A percentile compares a stretch with the other conserved stretches of the same genome.
Conservation (phyloP, 129 eudicot species). For the Lonicera japonica region DNA sequence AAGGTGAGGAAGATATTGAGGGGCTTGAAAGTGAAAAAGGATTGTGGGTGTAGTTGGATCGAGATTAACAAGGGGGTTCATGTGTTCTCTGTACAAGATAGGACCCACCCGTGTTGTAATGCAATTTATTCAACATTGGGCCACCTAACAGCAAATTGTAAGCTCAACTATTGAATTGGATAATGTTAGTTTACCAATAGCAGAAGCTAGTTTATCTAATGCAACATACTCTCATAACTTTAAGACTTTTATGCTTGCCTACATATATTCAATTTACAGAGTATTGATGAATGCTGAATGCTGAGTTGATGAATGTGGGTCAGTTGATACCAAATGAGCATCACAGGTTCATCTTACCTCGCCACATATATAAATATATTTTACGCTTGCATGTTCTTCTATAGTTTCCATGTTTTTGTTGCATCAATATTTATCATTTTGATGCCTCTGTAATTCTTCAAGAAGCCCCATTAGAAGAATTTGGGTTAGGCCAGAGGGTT, state of each 20-base stretch:
- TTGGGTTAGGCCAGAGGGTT: background rate
- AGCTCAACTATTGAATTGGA: conserved; percentile 18
- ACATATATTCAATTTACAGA: background rate
- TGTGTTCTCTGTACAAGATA: conserved; percentile 51
- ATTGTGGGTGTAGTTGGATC: conserved; percentile 69
- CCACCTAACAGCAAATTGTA: conserved; percentile 34
- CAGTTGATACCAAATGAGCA: background rate
- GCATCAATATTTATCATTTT: background rate
- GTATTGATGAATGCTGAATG: background rate
- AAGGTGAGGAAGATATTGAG: conserved; percentile 29
- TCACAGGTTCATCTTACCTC: conserved; percentile 1
- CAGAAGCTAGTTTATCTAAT: conserved; percentile 13
- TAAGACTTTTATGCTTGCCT: conserved; percentile 13
- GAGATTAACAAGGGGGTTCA: conserved; percentile 40
- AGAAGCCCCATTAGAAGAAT: background rate
- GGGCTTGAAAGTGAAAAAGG: conserved; percentile 44
- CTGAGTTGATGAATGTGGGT: background rate
- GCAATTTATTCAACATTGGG: conserved; percentile 33
- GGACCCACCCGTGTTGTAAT: conserved; percentile 37
- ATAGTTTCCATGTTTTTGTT: background rate
- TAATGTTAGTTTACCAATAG: conserved; percentile 15
- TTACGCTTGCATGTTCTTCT: background rate
- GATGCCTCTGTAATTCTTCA: background rate
- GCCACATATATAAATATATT: background rate
- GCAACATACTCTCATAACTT: conserved; percentile 8